phyloP scores from a whole-genome alignment of 2,329 filamentous ascomycete genomes.

The Podosphaera aphanis region DNA sequence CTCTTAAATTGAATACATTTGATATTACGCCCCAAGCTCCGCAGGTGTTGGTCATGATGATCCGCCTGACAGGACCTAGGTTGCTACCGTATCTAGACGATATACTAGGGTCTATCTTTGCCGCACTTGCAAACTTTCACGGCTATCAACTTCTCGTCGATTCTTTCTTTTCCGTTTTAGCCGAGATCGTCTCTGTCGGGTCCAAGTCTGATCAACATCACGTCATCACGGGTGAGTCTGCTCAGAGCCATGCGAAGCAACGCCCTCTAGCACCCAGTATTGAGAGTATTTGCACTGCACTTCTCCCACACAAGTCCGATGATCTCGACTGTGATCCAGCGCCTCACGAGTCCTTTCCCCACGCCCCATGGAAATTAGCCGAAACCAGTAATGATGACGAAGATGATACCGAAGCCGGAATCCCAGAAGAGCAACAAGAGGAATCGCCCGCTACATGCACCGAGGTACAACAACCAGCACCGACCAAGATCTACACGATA shows the following conservation, averaged over 20 bases:
- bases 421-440: conserved; percentile 9
- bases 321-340: conserved; percentile 10
- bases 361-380: conserved; percentile 16
- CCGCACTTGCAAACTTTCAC: conserved; percentile 81
- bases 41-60: conserved; percentile 84
- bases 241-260: conserved; percentile 20
- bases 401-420: conserved; percentile 7
- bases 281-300: background rate
- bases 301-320: background rate
- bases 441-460: conserved; percentile 19
- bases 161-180: conserved; percentile 59
- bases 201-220: conserved; percentile 32
- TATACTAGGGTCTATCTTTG: conserved; percentile 73
- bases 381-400: conserved; percentile 17
- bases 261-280: conserved; percentile 20
- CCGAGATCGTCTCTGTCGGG: conserved; percentile 64
- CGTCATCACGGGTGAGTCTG: conserved; percentile 4
- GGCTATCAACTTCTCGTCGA: conserved; percentile 76
- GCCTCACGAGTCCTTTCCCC: conserved; percentile 4
- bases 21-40: conserved; percentile 81
- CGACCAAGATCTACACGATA: conserved; percentile 57
- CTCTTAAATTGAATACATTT: conserved; percentile 69
- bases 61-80: conserved; percentile 57
- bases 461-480: conserved; percentile 34
- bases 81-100: conserved; percentile 81